Conservation (phyloP, 352 stramenopile genomes). For the Pythium brachiatum region DNA sequence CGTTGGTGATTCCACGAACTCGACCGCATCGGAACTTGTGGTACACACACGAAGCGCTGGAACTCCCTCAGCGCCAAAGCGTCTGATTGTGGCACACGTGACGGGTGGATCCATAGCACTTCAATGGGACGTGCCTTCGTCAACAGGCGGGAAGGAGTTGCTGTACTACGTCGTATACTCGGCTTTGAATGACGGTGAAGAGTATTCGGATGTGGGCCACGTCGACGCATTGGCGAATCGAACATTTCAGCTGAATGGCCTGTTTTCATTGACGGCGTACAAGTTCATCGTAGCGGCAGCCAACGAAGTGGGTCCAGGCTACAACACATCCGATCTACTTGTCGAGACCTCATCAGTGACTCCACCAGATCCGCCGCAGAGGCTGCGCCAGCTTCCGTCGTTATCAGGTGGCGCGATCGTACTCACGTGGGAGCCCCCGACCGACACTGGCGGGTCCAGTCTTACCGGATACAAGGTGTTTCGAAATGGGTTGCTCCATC, state of each 20-base stretch:
- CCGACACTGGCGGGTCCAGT: constrained; percentile 35
- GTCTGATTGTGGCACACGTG: constrained; percentile 21
- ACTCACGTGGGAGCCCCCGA: constrained; percentile 38
- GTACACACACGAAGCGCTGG: constrained; percentile 36
- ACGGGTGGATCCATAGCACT: constrained; percentile 45
- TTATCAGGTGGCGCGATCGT: constrained; percentile 40
- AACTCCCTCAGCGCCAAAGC: constrained; percentile 42
- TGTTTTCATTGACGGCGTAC: constrained; percentile 31
- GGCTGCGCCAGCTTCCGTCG: constrained; percentile 29
- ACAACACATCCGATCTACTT: constrained; percentile 32
- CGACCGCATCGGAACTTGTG: constrained; percentile 31
- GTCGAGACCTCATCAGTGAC: constrained; percentile 33
- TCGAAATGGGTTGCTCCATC: constrained; percentile 29
- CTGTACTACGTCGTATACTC: constrained; percentile 38
- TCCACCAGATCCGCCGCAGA: constrained; percentile 29
- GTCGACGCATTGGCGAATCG: constrained; percentile 12
- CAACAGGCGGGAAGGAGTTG: constrained; percentile 30
- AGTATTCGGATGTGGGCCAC: constrained; percentile 14
- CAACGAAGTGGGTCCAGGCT: constrained; percentile 36
- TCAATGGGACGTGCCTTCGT: constrained; percentile 43
- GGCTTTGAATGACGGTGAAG: neutral
- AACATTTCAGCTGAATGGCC: constrained; percentile 26
- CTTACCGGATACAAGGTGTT: constrained; percentile 41
- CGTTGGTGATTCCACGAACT: constrained; percentile 23
- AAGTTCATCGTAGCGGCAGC: constrained; percentile 36